A percentile compares a stretch with the other conserved stretches of the same genome.
These are phyloP conservation scores for Manihot esculenta DNA, from an alignment of 441 rosid species.

Conservation along the genomic window DNA sequence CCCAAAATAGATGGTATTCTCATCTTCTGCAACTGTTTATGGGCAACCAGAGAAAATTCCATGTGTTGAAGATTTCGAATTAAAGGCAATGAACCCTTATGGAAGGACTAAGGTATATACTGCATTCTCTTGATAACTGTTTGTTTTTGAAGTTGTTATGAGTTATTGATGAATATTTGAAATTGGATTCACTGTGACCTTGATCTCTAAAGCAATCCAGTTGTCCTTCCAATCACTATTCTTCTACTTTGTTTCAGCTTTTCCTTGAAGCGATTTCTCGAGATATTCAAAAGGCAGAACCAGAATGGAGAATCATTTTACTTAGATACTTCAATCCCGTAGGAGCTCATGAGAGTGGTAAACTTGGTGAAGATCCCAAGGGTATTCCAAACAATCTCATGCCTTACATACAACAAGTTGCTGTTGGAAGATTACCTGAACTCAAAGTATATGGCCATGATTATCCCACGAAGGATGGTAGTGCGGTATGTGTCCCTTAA, in stretches of 20 bases:
- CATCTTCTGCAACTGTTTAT: slow-evolving; percentile 95
- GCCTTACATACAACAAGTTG: slow-evolving; percentile 95
- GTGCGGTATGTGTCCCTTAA: slow-evolving; percentile 62
- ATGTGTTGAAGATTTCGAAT: slow-evolving; percentile 76
- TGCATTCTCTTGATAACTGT: background rate
- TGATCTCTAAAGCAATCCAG: background rate
- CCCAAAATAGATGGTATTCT: slow-evolving; percentile 70
- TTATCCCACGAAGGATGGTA: slow-evolving; percentile 83
- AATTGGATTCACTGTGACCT: background rate
- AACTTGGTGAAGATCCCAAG: slow-evolving; percentile 88
- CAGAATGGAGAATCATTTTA: slow-evolving; percentile 78
- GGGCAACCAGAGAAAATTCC: slow-evolving; percentile 95
- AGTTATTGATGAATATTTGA: background rate
- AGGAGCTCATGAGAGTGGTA: slow-evolving; percentile 94
- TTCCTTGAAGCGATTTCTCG: slow-evolving; percentile 89
- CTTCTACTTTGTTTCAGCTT: slow-evolving; percentile 44
- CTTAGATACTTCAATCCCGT: slow-evolving; percentile 92
- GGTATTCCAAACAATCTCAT: slow-evolving; percentile 96
- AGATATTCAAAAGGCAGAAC: slow-evolving; percentile 63
- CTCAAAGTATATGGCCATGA: slow-evolving; percentile 84
- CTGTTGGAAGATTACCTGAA: slow-evolving; percentile 77
- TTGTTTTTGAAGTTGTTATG: background rate
- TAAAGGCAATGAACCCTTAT: slow-evolving; percentile 77
- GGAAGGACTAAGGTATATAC: slow-evolving; percentile 78
- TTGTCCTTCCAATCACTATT: background rate